These are phyloP conservation scores for Podospora pseudocomata DNA, from an alignment of 495 filamentous ascomycete genomes.

Conservation along the genomic window DNA sequence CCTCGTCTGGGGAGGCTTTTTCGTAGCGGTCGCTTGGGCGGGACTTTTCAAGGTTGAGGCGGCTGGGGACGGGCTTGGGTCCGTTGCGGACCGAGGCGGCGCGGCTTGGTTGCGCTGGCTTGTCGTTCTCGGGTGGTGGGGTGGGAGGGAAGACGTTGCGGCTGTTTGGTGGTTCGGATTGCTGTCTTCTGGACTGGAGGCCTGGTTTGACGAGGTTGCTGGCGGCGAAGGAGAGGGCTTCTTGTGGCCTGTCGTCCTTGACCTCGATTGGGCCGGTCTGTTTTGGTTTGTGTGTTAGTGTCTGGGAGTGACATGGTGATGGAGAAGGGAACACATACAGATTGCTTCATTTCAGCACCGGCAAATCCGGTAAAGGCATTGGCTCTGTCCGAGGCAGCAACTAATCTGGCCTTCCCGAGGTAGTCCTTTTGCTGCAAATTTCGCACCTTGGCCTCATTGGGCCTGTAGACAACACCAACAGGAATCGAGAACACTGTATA, in stretches of 20 bases:
- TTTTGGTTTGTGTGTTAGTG: not conserved
- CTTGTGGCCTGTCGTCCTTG: slow-evolving; percentile 70
- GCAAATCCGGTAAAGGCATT: slow-evolving; percentile 76
- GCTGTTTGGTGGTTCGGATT: slow-evolving; percentile 72
- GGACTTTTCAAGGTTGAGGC: slow-evolving; percentile 52
- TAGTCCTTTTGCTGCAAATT: slow-evolving; percentile 98
- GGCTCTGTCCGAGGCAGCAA: slow-evolving; percentile 80
- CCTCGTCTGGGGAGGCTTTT: slow-evolving; percentile 45
- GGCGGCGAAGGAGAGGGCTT: slow-evolving; percentile 83
- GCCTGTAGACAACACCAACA: slow-evolving; percentile 89
- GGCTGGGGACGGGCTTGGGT: slow-evolving; percentile 49
- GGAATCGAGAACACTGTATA: slow-evolving; percentile 99
- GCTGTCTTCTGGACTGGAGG: slow-evolving; percentile 72
- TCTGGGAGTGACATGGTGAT: not conserved
- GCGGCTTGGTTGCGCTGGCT: slow-evolving; percentile 44
- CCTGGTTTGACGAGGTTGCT: slow-evolving; percentile 86
- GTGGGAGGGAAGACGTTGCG: slow-evolving; percentile 94
- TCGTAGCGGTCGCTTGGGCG: slow-evolving; percentile 48
- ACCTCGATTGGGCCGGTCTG: slow-evolving; percentile 25
- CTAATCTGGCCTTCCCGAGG: slow-evolving; percentile 85
- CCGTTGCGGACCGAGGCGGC: slow-evolving; percentile 55
- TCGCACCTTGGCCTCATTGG: slow-evolving; percentile 96
- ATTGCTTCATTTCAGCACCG: slow-evolving; percentile 67
- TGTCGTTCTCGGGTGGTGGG: slow-evolving; percentile 84
- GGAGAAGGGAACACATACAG: slow-evolving; percentile 30